Evolutionary conservation across 2,329 filamentous ascomycete genomes (phyloP), one percentile per base, ranked within the genome.

Genomic region (Lecanosticta acicola): DNA sequence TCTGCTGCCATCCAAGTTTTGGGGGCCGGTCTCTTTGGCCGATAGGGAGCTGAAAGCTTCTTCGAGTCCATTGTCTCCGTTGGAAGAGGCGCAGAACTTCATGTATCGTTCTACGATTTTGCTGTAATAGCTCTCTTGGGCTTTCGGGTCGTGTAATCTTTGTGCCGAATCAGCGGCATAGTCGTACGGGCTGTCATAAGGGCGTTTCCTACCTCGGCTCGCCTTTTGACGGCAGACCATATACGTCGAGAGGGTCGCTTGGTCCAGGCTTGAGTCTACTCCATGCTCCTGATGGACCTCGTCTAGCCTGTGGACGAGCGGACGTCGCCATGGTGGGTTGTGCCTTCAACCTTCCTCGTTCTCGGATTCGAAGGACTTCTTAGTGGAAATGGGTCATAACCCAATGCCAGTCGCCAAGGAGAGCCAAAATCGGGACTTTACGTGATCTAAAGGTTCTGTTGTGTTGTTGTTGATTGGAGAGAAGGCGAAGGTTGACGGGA

Each of bases 91-190:
- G 72, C 89, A 94, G 66, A 95, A 94, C 53, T 81, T 80, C 79
- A 95, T 84, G 70, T 94, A 96, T 39, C 88, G 81, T 62, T 91
- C 84, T 48, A 90, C 81, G 59, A 96, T 94, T 63, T 83, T 87
- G 63, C 83, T 82, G 68, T 91, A 95, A 71, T 91, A 96, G 43
- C 74, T 74, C 66, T 94, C 85, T 68, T 97, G 91, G 5, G 78
- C 79, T 68, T 86, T 87, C 67, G 77, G 72, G 58, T 91, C 81
- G 47, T 71, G 69, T 17, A 73, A 62, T 49, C 71, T 75, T 49
- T 19, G 20, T 35, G 32, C 19, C 17, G 17, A 39, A 41, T 53
- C 39, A 56, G 51, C 43, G 48, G 29, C 32, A 39, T 35, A 18
- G 26, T 21, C 21, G 17, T 11, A 37, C 3, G 29, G 21, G 18